Conservation (phyloP, 2,329 filamentous ascomycete species). For the Acrocalymma vagum region DNA sequence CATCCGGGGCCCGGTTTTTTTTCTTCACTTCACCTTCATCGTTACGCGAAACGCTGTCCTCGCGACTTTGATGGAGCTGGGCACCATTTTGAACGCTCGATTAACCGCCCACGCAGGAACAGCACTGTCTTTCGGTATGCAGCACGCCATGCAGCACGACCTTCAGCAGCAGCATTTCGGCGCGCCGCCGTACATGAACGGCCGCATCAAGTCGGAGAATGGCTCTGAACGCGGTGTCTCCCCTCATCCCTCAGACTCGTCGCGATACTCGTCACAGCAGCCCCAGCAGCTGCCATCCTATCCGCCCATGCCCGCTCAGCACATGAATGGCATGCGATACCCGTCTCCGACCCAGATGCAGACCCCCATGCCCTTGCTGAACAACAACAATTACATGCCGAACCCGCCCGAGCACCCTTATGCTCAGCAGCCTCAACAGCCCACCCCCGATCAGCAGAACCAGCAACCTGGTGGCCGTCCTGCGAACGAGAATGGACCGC, state of each 20-base stretch:
- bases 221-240: constrained; percentile 67
- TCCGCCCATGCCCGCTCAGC: constrained; percentile 57
- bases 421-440: constrained; percentile 48
- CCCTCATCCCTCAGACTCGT: constrained; percentile 64
- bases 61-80: constrained; percentile 46
- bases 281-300: constrained; percentile 61
- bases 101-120: constrained; percentile 48
- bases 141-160: constrained; percentile 53
- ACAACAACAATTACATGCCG: constrained; percentile 64
- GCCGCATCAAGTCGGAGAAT: constrained; percentile 65
- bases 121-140: constrained; percentile 48
- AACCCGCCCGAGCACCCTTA: constrained; percentile 58
- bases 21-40: constrained; percentile 21
- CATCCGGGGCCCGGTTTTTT: constrained; percentile 21
- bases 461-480: constrained; percentile 53
- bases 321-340: constrained; percentile 62
- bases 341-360: constrained; percentile 61
- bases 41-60: constrained; percentile 29
- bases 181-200: constrained; percentile 58
- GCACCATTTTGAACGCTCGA: constrained; percentile 53
- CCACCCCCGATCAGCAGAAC: constrained; percentile 46
- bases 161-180: constrained; percentile 54
- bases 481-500: constrained; percentile 58
- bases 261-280: constrained; percentile 65
- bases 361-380: constrained; percentile 62